Evolutionary conservation across 257 asterid genomes (phyloP), one percentile per base, ranked within the genome.

Genomic region (Lycium barbarum): DNA sequence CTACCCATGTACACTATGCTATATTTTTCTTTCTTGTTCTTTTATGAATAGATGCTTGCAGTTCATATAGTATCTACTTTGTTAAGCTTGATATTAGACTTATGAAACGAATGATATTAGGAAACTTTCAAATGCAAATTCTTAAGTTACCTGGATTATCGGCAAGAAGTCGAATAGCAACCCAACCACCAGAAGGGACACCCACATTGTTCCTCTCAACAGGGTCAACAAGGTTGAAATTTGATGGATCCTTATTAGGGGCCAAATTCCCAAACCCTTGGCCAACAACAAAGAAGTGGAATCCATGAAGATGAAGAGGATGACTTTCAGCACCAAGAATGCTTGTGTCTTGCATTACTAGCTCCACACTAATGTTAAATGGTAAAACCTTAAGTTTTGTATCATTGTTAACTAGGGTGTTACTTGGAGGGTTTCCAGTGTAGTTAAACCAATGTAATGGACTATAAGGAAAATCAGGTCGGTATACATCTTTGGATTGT

Each of bases 171-270:
- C 94, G 88, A 45, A 93, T 90, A 49, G 94, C 94, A 79, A 89
- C 93, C 94, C 96, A 91, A 4, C 96, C 96, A 10, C 93, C 94
- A 3, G 93, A 59, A 0, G 96, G 93, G 74, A 93, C 93, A 3
- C 91, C 97, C 5, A 93, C 78, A 3, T 0, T 26, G 33, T 26
- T 26, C 33, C 33, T 26, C 33, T 26, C 33, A 26, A 26, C 1
- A 26, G 33, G 33, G 33, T 26, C 33, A 26, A 26, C 33, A 26
- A 26, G 33, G 33, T 26, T 26, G 33, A 26, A 26, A 26, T 26
- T 26, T 26, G 33, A 26, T 26, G 33, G 33, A 26, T 26, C 33
- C 33, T 26, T 26, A 26, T 26, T 26, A 26, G 33, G 33, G 33
- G 0, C 33, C 0, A 26, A 26, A 26, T 26, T 26, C 33, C 33